These are phyloP conservation scores for Vaccinium myrtillus DNA, from an alignment of 148 eudicot species.

Conservation along the genomic window DNA sequence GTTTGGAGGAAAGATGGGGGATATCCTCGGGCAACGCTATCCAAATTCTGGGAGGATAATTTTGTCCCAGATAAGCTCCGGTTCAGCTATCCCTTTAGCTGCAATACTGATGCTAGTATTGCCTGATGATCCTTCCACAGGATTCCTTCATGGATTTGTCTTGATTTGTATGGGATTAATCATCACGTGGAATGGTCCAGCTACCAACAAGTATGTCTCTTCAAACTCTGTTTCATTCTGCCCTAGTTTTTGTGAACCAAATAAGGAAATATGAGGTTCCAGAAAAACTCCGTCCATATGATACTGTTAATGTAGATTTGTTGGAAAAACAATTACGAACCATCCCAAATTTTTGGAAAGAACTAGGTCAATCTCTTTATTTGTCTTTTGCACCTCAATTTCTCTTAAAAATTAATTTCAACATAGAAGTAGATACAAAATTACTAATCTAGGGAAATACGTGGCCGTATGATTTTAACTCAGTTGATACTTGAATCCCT, in stretches of 20 bases:
- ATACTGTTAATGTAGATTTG: not conserved
- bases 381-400: too few relatives aligned
- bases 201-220: constrained; percentile 75
- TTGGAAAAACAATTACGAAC: too few relatives aligned
- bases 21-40: constrained; percentile 47
- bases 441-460: too few relatives aligned
- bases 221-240: not conserved
- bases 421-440: too few relatives aligned
- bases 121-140: constrained; percentile 63
- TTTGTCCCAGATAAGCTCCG: constrained; percentile 80
- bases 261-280: not conserved
- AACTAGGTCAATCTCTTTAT: too few relatives aligned
- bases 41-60: constrained; percentile 82
- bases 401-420: too few relatives aligned
- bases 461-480: too few relatives aligned
- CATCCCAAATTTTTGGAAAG: too few relatives aligned
- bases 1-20: constrained; percentile 88
- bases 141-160: constrained; percentile 54
- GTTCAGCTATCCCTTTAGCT: constrained; percentile 76
- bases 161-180: constrained; percentile 66
- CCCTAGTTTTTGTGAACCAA: not conserved
- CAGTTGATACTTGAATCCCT: too few relatives aligned
- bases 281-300: not conserved
- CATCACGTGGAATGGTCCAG: constrained; percentile 73
- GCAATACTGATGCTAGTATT: constrained; percentile 63